These are phyloP conservation scores for Inga oerstediana DNA, from an alignment of 306 rosid species.

Conservation along the genomic window DNA sequence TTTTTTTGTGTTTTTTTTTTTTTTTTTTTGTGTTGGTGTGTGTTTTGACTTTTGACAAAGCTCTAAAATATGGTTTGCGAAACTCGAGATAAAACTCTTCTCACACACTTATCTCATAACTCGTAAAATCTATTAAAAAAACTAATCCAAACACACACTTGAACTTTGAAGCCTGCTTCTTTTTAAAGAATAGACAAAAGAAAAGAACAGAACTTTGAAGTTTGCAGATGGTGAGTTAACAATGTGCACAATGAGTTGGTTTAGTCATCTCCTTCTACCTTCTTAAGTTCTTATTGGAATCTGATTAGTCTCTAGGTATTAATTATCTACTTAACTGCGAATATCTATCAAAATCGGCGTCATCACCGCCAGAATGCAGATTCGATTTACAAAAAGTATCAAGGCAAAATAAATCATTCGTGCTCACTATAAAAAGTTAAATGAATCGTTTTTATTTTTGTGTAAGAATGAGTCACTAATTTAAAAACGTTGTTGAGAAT, in stretches of 20 bases:
- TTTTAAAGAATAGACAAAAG: not conserved
- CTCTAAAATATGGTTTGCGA: no score
- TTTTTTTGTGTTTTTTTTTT: no score
- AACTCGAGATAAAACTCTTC: no score
- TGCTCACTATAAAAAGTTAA: not conserved
- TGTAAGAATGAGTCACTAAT: no score
- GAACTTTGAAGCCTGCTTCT: not conserved
- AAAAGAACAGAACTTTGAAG: not conserved
- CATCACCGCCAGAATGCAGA: not conserved
- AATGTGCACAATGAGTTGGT: not conserved
- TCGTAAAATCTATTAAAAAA: no score
- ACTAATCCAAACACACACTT: no score
- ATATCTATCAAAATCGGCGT: not conserved
- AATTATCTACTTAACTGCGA: no score
- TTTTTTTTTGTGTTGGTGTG: no score
- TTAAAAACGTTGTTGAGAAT: not conserved
- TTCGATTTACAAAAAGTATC: not conserved
- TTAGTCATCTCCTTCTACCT: not conserved
- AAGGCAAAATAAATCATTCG: not conserved
- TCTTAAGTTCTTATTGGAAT: not conserved
- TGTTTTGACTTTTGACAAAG: no score
- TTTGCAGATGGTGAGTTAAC: not conserved
- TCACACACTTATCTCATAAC: no score
- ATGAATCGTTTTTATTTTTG: not conserved
- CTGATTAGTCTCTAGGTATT: not conserved